Base-by-base conservation (phyloP, 305 asterid genomes). In the Fraxinus sp. region DNA sequence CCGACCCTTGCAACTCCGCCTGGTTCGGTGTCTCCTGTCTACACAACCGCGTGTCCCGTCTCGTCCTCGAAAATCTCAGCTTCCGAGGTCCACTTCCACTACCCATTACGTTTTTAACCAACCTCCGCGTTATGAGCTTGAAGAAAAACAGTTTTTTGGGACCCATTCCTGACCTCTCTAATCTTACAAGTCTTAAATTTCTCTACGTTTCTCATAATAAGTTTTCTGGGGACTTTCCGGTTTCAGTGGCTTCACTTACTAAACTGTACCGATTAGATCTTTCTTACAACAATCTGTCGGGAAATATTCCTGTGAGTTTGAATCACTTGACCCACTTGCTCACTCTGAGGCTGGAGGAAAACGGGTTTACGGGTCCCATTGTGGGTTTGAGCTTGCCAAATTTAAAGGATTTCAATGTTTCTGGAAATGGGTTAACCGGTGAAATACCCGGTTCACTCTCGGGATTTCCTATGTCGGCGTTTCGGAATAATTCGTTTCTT, bases 11-110 rank as follows among this genome's bases (percentile, higher is more conserved):
- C 87, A 77, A 68, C 32, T 62, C 24, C 78, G 44, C 92, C 39
- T 95, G 97, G 96, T 59, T 84, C 46, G 99, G 98, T 1, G 84
- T 95, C 75, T 90, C 94, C 4, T 95, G 99, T 84, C 78, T 86
- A 5, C 94, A 79, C 76, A 82, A 85, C 89, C 90, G 97, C 16
- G 97, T 95, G 74, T 83, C 88, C 81, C 92, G 94, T 0, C 76
- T 95, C 5, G 98, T 94, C 66, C 98, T 95, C 28, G 95, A 95
- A 74, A 84, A 82, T 28, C 74, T 84, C 28, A 76, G 88, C 37
- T 93, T 95, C 11, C 85, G 77, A 0, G 92, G 91, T 83, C 74
- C 91, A 0, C 80, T 92, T n/a, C 79, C 90, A 5, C 66, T 44
- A 2, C 85, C 93, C 10, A 86, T 95, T 36, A 41, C 93, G 0